Percentiles rank a stretch among this genome's conserved stretches.
Evolutionary conservation across 345 rosid genomes (phyloP).

Genomic region (Hypericum perforatum): DNA sequence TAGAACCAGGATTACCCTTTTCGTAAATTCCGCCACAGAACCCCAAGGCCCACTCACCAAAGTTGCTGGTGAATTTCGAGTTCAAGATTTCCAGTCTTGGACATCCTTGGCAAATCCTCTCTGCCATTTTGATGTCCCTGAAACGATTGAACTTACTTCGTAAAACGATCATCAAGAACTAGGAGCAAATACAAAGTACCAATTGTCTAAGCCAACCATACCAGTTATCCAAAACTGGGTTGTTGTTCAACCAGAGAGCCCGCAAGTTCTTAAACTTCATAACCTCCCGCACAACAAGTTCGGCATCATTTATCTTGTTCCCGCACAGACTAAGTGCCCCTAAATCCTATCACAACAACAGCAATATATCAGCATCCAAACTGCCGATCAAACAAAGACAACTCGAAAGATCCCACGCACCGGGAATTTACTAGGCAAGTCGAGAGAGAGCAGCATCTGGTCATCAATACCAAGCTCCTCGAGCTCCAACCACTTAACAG

Average conservation of each 20-base stretch:
- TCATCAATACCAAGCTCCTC: constrained; percentile 64
- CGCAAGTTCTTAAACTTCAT: constrained; percentile 50
- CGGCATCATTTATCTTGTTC: constrained; percentile 55
- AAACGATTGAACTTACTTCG: constrained; percentile 8
- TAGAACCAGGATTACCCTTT: constrained; percentile 53
- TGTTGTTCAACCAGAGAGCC: constrained; percentile 82
- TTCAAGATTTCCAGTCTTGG: constrained; percentile 68
- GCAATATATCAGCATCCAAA: neutral
- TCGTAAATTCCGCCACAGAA: constrained; percentile 58
- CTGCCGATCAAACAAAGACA: neutral
- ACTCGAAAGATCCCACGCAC: constrained; percentile 19
- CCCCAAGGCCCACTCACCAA: constrained; percentile 80
- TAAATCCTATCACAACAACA: constrained; percentile 42
- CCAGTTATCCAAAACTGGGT: constrained; percentile 54
- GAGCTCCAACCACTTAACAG: constrained; percentile 76
- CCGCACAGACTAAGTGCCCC: constrained; percentile 69
- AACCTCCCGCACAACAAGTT: constrained; percentile 49
- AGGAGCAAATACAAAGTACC: neutral
- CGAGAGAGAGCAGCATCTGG: constrained; percentile 43
- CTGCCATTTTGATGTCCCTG: constrained; percentile 41
- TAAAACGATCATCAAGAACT: neutral
- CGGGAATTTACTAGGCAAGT: constrained; percentile 51
- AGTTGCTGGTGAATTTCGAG: constrained; percentile 56
- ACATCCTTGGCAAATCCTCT: constrained; percentile 48
- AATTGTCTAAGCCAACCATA: constrained; percentile 19